A percentile compares a stretch with the other conserved stretches of the same genome.
phyloP scores from a whole-genome alignment of 495 filamentous ascomycete species.

The Terfezia boudieri region DNA sequence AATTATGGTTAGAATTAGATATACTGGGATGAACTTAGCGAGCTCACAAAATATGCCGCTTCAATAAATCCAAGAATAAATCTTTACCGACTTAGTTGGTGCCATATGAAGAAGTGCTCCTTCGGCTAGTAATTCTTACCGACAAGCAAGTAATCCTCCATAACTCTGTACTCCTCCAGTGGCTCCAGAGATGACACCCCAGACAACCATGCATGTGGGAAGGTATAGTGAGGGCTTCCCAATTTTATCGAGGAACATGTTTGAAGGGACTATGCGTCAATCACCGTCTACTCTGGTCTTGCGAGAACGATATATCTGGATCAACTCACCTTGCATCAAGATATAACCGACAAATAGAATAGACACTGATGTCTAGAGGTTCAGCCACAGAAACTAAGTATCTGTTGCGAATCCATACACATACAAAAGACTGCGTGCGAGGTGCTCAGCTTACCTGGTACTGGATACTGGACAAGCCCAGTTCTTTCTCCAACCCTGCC shows the following conservation, averaged over 20 bases:
- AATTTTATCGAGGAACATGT: conserved; percentile 46
- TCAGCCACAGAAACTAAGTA: neutral
- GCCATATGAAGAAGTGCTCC: too few relatives aligned
- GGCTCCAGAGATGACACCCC: conserved; percentile 44
- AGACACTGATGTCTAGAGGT: conserved; percentile 6
- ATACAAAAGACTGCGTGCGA: too few relatives aligned
- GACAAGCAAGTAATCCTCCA: conserved; percentile 31
- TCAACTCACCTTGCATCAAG: conserved; percentile 11
- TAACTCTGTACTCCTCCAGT: conserved; percentile 34
- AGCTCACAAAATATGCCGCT: conserved; percentile 10
- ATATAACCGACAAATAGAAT: conserved; percentile 43
- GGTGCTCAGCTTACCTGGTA: conserved; percentile 19
- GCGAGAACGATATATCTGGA: neutral
- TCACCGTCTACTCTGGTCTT: neutral
- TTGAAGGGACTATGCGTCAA: conserved; percentile 34
- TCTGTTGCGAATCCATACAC: too few relatives aligned
- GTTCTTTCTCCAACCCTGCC: conserved; percentile 30
- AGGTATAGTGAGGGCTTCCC: conserved; percentile 40
- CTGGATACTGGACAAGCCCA: conserved; percentile 26
- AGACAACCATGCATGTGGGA: conserved; percentile 43
- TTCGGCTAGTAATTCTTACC: conserved; percentile 3
- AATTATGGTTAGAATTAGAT: neutral
- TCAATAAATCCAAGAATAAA: conserved; percentile 20
- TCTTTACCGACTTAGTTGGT: neutral
- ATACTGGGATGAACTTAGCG: neutral